Evolutionary conservation across 1,284 basidiomycete genomes (phyloP), one percentile per base, ranked within the genome.

Genomic region (Psilocybe mexicana): DNA sequence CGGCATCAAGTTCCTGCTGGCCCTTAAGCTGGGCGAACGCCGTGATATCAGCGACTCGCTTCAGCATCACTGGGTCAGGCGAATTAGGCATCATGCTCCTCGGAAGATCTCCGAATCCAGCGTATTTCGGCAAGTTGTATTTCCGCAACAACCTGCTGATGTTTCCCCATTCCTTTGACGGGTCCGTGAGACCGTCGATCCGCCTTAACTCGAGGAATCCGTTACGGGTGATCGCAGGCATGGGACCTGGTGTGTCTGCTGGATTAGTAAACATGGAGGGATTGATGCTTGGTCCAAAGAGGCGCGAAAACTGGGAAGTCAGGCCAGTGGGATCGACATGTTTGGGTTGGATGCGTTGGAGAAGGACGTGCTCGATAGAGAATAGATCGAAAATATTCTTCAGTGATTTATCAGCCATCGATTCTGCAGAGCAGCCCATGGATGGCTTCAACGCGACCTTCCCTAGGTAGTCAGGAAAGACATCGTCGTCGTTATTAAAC

Each of bases 171-270:
- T 56, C 51, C n/a, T 46, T 33, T 6, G 58, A 56, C 6, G 58
- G 58, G 25, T 60, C 58, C 3, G 36, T 28, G 0, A 60, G 50
- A 0, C 45, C 25, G 26, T 60, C 55, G 25, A 60, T 43, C 2
- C 45, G 26, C 6, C 10, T 28, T 14, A 60, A 30, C 38, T 60
- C 58, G 45, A 60, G 25, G 51, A 60, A 56, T 4, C 58, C 58
- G 2, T 48, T 53, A 42, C 58, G 58, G 4, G 58, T 60, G 30
- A 60, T 56, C 45, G 54, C 54, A n/a, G 58, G 58, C 58, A 60
- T 60, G 25, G 58, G 58, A 0, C 58, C 58, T 8, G 2, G 23
- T 24, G n/a, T 30, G 35, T 43, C 8, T 33, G 30, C 4, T 53
- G 7, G 44, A 40, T 7, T 23, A 3, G 48, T n/a, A 5, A 60